Conservation (phyloP, 2,329 filamentous ascomycete genomes). For the Chaetomiaceae sp. region DNA sequence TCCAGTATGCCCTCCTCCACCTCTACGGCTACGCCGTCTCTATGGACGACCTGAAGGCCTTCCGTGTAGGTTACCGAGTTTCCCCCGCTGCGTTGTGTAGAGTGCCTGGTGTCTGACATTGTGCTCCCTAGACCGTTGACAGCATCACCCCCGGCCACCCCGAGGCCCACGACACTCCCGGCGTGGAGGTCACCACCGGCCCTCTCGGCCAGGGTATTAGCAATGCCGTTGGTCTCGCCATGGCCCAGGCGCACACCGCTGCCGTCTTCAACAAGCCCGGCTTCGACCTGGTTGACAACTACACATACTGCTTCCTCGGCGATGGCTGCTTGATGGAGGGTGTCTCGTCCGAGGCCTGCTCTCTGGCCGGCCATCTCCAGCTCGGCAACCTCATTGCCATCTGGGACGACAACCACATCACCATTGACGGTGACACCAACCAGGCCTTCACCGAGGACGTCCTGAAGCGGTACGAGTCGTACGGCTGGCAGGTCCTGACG, state of each 20-base stretch:
- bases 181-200: constrained; percentile 96
- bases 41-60: constrained; percentile 89
- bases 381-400: constrained; percentile 95
- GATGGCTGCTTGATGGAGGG: constrained; percentile 99
- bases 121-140: constrained; percentile 43
- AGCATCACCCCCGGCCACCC: constrained; percentile 92
- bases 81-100: no score
- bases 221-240: constrained; percentile 96
- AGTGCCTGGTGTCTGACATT: constrained; percentile 6
- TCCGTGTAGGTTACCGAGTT: constrained; percentile 67
- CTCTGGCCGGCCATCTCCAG: constrained; percentile 91
- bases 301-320: constrained; percentile 95
- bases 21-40: constrained; percentile 84
- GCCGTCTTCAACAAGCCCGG: constrained; percentile 95
- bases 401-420: constrained; percentile 99
- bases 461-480: constrained; percentile 87
- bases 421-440: constrained; percentile 90
- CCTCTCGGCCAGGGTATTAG: constrained; percentile 95
- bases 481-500: constrained; percentile 87
- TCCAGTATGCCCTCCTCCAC: constrained; percentile 97
- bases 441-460: constrained; percentile 97
- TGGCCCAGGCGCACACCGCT: constrained; percentile 87
- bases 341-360: constrained; percentile 87
- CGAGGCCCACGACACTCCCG: constrained; percentile 92
- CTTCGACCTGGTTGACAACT: constrained; percentile 87